phyloP scores from a whole-genome alignment of 2,329 filamentous ascomycete genomes.

The Sphaerulina vaccinii region DNA sequence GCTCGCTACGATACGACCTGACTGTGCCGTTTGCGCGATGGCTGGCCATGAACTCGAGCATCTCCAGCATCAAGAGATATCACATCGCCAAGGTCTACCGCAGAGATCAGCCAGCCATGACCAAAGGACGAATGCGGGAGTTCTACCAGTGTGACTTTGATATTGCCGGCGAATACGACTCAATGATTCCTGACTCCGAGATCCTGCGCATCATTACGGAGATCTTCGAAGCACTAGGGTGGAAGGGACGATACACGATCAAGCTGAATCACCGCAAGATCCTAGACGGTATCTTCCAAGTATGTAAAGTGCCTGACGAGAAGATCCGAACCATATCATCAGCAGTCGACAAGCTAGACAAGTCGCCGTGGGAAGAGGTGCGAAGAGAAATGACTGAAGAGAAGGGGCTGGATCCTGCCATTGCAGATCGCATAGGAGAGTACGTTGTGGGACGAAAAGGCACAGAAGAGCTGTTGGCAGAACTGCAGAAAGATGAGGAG shows the following conservation, averaged over 20 bases:
- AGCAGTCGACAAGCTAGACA: constrained; percentile 94
- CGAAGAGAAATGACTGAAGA: constrained; percentile 90
- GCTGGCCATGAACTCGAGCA: constrained; percentile 83
- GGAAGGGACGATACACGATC: constrained; percentile 74
- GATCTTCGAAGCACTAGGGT: constrained; percentile 77
- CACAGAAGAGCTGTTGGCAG: constrained; percentile 68
- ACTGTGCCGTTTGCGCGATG: constrained; percentile 90
- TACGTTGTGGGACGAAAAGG: constrained; percentile 78
- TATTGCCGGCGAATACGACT: constrained; percentile 81
- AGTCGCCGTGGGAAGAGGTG: constrained; percentile 82
- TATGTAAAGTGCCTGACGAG: constrained; percentile 82
- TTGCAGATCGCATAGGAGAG: constrained; percentile 83
- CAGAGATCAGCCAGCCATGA: constrained; percentile 79
- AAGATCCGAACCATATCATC: constrained; percentile 88
- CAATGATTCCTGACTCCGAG: constrained; percentile 91
- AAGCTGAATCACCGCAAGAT: constrained; percentile 96
- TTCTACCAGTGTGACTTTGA: constrained; percentile 98
- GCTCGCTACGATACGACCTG: constrained; percentile 80
- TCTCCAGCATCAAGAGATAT: constrained; percentile 87
- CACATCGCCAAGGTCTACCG: constrained; percentile 93
- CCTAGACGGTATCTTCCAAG: constrained; percentile 85
- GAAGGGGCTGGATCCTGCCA: constrained; percentile 72
- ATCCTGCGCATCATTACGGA: constrained; percentile 81
- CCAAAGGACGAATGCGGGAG: constrained; percentile 89
- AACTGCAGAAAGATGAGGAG: constrained; percentile 65